Evolutionary conservation across 192 early-diverging fungal genomes (phyloP), one percentile per base, ranked within the genome.

Genomic region (Chytriomyces sp.): DNA sequence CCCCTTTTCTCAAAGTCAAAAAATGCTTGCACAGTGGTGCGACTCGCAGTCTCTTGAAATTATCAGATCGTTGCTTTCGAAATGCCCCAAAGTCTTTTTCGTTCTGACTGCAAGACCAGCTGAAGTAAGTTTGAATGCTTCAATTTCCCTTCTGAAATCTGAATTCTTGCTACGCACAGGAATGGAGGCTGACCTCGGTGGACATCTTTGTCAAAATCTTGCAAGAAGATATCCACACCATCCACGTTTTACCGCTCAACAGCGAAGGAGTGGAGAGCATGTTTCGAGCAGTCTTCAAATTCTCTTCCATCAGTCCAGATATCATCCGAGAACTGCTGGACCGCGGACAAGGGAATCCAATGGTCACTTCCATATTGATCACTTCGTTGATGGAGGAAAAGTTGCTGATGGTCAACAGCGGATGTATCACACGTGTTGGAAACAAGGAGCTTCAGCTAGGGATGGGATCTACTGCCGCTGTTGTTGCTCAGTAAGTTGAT

Each of bases 331-430:
- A 73, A 63, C n/a, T 73, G 61, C 72, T 73, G 8, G 23, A 60
- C 50, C 53, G 50, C 20, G 53, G 72, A 0, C 72, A 73, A 63
- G 72, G 72, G 45, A 71, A 71, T 43, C 69, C 69, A 4, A 59
- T 71, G 69, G 69, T 71, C 13, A 60, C 69, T 0, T 7, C 7
- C 11, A 57, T 60, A 10, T n/a, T 71, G 7, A 59, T 71, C 10
- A 71, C 13, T 23, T 35, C 69, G 10, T 59, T 71, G 44, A 43
- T 60, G 50, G 69, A 71, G 26, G 57, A 71, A 11, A 71, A 59
- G 23, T 3, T 59, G 20, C 7, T 71, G 0, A 44, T 47, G 50
- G 69, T 71, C 13, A 71, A 60, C 24, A 59, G 57, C 44, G 20
- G 23, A 23, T 9, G 7, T n/a, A 16, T 71, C 26, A 26, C 8